phyloP scores from a whole-genome alignment of 2,329 filamentous ascomycete species.

The Hypoxylon sp. region DNA sequence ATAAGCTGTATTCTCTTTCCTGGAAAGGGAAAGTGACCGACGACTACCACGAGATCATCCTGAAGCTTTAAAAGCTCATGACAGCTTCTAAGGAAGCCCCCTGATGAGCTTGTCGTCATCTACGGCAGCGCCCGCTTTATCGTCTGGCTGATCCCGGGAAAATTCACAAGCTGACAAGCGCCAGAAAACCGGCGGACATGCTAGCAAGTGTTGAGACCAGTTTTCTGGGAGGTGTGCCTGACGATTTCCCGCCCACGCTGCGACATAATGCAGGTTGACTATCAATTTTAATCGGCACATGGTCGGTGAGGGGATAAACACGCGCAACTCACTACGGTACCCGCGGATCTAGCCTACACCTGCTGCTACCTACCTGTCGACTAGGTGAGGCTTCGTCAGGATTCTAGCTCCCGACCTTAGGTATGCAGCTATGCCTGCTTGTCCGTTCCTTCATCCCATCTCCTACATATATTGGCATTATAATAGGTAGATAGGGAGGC shows the following conservation, averaged over 20 bases:
- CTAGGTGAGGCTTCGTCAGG: slow-evolving; percentile 33
- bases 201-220: slow-evolving; percentile 30
- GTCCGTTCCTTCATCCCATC: slow-evolving; percentile 36
- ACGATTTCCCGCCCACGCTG: slow-evolving; percentile 41
- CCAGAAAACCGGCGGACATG: slow-evolving; percentile 23
- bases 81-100: slow-evolving; percentile 20
- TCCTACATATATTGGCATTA: slow-evolving; percentile 30
- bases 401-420: slow-evolving; percentile 37
- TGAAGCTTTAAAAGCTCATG: slow-evolving; percentile 21
- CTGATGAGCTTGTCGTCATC: slow-evolving; percentile 35
- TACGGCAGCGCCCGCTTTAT: slow-evolving; percentile 42
- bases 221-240: slow-evolving; percentile 43
- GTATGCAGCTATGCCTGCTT: slow-evolving; percentile 32
- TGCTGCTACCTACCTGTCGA: slow-evolving; percentile 4
- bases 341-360: slow-evolving; percentile 9
- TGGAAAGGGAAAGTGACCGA: slow-evolving; percentile 27
- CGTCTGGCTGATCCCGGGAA: slow-evolving; percentile 33
- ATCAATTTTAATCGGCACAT: slow-evolving; percentile 32
- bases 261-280: slow-evolving; percentile 40
- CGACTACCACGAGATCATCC: slow-evolving; percentile 24
- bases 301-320: slow-evolving; percentile 37
- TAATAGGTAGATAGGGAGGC: slow-evolving; percentile 29
- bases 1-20: slow-evolving; percentile 33
- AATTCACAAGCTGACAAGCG: slow-evolving; percentile 25
- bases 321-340: slow-evolving; percentile 7